Conservation (phyloP, 768 basidiomycete species). For the Podaxis carcinomalis region DNA sequence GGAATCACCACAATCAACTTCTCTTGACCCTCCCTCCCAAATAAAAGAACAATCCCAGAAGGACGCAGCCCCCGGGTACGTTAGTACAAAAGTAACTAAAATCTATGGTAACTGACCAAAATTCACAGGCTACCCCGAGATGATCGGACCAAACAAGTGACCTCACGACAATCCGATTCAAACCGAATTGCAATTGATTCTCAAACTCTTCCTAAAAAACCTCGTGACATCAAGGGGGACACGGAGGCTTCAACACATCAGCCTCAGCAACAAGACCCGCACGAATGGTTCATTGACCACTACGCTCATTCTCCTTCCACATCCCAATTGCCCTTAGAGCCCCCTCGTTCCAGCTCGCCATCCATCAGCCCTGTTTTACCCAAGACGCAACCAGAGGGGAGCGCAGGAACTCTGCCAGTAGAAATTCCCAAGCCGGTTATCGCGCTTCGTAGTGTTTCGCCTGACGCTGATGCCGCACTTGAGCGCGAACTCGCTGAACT, state of each 20-base stretch:
- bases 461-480: slow-evolving; percentile 34
- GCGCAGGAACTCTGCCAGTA: slow-evolving; percentile 7
- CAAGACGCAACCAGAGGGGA: slow-evolving; percentile 3
- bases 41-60: not conserved
- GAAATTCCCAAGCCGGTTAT: slow-evolving; percentile 10
- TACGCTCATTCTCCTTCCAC: slow-evolving; percentile 36
- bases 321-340: slow-evolving; percentile 22
- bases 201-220: not conserved
- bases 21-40: not conserved
- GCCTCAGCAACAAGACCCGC: slow-evolving; percentile 46
- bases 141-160: not conserved
- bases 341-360: slow-evolving; percentile 23
- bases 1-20: not conserved
- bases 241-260: slow-evolving; percentile 9
- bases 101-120: not conserved
- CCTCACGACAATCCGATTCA: too few relatives aligned
- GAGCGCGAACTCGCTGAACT: slow-evolving; percentile 44
- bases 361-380: slow-evolving; percentile 22
- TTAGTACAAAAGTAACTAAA: not conserved
- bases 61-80: not conserved
- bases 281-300: slow-evolving; percentile 60
- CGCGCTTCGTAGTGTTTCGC: slow-evolving; percentile 19
- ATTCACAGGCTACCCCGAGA: not conserved
- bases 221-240: not conserved
- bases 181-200: not conserved